A percentile compares a stretch with the other conserved stretches of the same genome.
phyloP scores from a whole-genome alignment of 345 rosid genomes.

The Abelmoschus esculentus region DNA sequence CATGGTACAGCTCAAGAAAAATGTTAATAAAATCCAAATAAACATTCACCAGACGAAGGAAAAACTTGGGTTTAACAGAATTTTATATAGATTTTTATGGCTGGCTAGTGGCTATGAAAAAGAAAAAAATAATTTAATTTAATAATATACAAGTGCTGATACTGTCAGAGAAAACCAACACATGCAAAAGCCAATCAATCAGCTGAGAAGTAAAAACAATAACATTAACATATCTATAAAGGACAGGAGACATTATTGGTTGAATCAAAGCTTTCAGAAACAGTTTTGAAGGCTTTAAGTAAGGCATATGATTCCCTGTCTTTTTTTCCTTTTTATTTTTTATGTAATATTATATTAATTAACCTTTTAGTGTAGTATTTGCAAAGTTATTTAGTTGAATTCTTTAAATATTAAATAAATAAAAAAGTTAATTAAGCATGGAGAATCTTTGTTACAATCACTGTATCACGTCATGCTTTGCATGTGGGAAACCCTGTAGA shows the following conservation, averaged over 20 bases:
- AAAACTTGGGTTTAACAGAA: background rate
- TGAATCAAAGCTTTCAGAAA: constrained; percentile 18
- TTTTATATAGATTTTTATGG: background rate
- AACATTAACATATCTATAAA: background rate
- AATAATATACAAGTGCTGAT: background rate
- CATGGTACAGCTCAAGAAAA: background rate
- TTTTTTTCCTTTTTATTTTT: background rate
- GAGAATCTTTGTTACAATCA: background rate
- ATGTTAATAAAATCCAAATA: background rate
- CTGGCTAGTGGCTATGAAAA: background rate
- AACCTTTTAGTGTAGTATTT: no score
- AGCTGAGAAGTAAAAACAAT: background rate
- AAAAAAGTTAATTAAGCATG: no score
- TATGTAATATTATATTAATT: no score
- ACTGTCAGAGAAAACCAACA: background rate
- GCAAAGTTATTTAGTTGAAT: no score
- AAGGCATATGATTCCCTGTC: constrained; percentile 35
- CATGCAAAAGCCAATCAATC: background rate
- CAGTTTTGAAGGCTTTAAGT: constrained; percentile 32
- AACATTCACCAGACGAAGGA: background rate
- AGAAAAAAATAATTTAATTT: background rate
- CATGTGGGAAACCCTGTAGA: background rate
- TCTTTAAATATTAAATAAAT: no score
- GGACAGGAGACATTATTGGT: background rate
- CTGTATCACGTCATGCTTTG: background rate